phyloP scores from a whole-genome alignment of 768 basidiomycete genomes.

The Tricholoma bakamatsutake region DNA sequence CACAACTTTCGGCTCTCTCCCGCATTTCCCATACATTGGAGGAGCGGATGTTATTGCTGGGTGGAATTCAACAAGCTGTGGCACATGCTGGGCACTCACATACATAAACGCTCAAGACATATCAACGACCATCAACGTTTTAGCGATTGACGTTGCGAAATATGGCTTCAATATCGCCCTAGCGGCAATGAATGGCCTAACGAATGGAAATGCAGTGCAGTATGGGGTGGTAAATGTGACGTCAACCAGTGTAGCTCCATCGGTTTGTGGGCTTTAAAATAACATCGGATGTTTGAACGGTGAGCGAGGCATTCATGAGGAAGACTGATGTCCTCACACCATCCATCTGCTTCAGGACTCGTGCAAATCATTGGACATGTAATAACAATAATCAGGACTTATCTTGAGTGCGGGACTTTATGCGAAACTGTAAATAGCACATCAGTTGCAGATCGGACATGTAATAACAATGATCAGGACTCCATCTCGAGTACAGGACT shows the following conservation, averaged over 20 bases:
- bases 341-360: neutral
- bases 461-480: neutral
- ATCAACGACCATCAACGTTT: slow-evolving; percentile 36
- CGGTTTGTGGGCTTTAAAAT: slow-evolving; percentile 42
- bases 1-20: slow-evolving; percentile 45
- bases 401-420: too few relatives aligned
- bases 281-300: neutral
- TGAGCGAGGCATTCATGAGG: neutral
- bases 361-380: neutral
- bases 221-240: slow-evolving; percentile 44
- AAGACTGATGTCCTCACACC: neutral
- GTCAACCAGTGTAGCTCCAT: slow-evolving; percentile 35
- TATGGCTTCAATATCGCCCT: slow-evolving; percentile 44
- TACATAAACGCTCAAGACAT: slow-evolving; percentile 30
- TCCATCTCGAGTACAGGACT: too few relatives aligned
- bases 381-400: neutral
- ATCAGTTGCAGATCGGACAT: too few relatives aligned
- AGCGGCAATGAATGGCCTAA: slow-evolving; percentile 50
- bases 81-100: slow-evolving; percentile 55
- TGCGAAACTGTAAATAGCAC: too few relatives aligned
- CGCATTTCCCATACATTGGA: slow-evolving; percentile 56
- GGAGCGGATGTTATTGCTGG: slow-evolving; percentile 45
- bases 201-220: slow-evolving; percentile 37
- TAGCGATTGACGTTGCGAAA: slow-evolving; percentile 47
- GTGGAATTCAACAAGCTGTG: slow-evolving; percentile 49